phyloP scores from a whole-genome alignment of 1,139 yeast species.

The Yamadazyma pseudoaaseri region DNA sequence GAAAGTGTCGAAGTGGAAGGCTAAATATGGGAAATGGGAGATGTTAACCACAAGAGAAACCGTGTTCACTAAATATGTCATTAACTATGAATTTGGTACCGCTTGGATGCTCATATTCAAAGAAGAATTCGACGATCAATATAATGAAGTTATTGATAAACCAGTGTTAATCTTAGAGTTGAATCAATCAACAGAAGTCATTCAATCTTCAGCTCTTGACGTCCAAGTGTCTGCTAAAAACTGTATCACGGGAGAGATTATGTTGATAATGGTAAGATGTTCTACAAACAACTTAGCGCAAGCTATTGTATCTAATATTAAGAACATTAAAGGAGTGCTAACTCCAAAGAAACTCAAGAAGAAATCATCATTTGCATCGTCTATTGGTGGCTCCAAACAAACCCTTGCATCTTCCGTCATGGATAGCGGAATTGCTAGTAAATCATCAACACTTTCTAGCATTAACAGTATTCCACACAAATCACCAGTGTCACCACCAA shows the following conservation, averaged over 20 bases:
- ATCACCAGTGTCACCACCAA: background rate
- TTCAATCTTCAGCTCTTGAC: slow-evolving; percentile 43
- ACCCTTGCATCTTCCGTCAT: slow-evolving; percentile 41
- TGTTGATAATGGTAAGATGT: slow-evolving; percentile 37
- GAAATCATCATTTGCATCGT: slow-evolving; percentile 19
- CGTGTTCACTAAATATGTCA: slow-evolving; percentile 38
- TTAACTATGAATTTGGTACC: slow-evolving; percentile 31
- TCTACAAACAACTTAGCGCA: slow-evolving; percentile 25
- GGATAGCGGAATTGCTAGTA: slow-evolving; percentile 24
- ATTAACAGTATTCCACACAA: slow-evolving; percentile 19
- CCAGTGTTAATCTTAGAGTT: slow-evolving; percentile 39
- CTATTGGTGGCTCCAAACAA: slow-evolving; percentile 24
- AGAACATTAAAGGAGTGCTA: slow-evolving; percentile 28
- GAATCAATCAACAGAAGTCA: slow-evolving; percentile 23
- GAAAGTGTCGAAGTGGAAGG: slow-evolving; percentile 46
- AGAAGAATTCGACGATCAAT: slow-evolving; percentile 34
- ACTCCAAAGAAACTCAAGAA: slow-evolving; percentile 17
- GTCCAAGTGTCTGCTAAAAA: slow-evolving; percentile 35
- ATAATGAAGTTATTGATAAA: slow-evolving; percentile 31
- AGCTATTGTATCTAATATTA: slow-evolving; percentile 25
- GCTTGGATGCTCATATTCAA: slow-evolving; percentile 45
- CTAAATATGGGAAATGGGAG: slow-evolving; percentile 46
- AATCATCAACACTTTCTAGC: slow-evolving; percentile 39
- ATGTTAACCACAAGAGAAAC: slow-evolving; percentile 39
- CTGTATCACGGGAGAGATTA: slow-evolving; percentile 28